Percentiles rank a stretch among this genome's conserved stretches.
Conservation (phyloP, 352 stramenopile species). For the Globisporangium acanthophoron region DNA sequence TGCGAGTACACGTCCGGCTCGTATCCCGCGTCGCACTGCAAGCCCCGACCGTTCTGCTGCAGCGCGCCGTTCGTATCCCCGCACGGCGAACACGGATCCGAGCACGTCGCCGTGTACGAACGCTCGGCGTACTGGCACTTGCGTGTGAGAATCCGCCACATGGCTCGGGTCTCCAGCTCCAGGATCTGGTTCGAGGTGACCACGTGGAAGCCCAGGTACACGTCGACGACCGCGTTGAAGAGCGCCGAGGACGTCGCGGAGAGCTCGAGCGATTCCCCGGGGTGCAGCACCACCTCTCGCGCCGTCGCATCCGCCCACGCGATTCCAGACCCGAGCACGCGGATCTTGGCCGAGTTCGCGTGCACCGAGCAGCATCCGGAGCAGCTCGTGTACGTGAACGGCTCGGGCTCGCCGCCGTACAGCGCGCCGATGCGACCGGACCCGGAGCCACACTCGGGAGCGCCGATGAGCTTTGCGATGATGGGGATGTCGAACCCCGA, state of each 20-base stretch:
- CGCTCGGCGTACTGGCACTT: constrained; percentile 42
- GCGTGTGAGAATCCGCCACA: constrained; percentile 63
- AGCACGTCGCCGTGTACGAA: constrained; percentile 42
- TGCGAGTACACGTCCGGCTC: constrained; percentile 44
- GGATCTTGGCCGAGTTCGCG: constrained; percentile 40
- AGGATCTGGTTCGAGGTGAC: constrained; percentile 67
- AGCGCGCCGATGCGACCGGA: constrained; percentile 43
- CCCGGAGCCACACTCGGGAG: constrained; percentile 47
- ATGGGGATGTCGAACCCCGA: constrained; percentile 52
- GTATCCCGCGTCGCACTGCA: constrained; percentile 29
- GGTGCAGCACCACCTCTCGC: constrained; percentile 32
- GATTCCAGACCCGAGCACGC: constrained; percentile 26
- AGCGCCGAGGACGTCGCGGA: constrained; percentile 31
- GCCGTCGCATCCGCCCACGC: constrained; percentile 28
- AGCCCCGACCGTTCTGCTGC: constrained; percentile 20
- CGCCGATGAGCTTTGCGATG: constrained; percentile 64
- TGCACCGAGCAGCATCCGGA: constrained; percentile 66
- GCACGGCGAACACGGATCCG: constrained; percentile 35
- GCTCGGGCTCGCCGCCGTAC: constrained; percentile 32
- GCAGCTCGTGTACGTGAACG: constrained; percentile 54
- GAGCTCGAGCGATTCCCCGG: constrained; percentile 47
- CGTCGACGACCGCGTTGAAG: constrained; percentile 60
- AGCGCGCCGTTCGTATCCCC: constrained; percentile 53
- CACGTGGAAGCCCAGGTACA: constrained; percentile 70
- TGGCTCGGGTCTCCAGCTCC: constrained; percentile 35